Base-by-base conservation (phyloP, 305 asterid species). In the Striga hermonthica region DNA sequence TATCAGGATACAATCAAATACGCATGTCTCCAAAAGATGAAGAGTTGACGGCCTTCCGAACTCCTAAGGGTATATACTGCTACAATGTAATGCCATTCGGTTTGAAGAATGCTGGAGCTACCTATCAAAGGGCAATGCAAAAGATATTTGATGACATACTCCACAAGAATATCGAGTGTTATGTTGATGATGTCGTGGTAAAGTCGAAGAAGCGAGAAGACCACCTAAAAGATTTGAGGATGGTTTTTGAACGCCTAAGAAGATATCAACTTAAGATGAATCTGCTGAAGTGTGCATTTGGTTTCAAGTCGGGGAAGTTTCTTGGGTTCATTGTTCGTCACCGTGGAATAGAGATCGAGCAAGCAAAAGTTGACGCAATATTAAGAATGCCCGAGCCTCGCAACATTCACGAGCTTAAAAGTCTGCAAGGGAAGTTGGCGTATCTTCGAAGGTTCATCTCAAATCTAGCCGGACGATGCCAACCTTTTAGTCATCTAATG, bases 371-470 rank as follows among this genome's bases (percentile, higher is more conserved):
- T 15, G 37, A 53, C 1, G 37, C 28, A 9, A 5, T 53, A 4
- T 2, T 53, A 15, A 53, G 28, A 4, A 7, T 22, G 58, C 58
- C 35, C 22, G n/a, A 16, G 9, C 37, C 35, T 15, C 11, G 9
- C 8, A 4, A 53, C 4, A 15, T 7, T 7, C 11, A 53, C 8
- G 35, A 22, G 7, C 58, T 14, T 1, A 49, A 22, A 49, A 49
- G 53, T 1, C 12, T 47, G 14, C 12, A 47, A 56, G 39, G 14
- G 28, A 57, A 44, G 10, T 13, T 57, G 11, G 50, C 66, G 4
- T 58, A 58, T 11, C 40, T 59, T 4, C 4, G 31, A 47, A 67
- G 64, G 9, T 31, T 58, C 16, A 67, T 57, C 38, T 67, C 34
- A 5, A 47, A 57, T 9, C n/a, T 57, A 9, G 11, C 0, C 7